A percentile compares a stretch with the other conserved stretches of the same genome.
Conservation (phyloP, 371 early-diverging fungal genomes). For the Apophysomyces ossiformis region DNA sequence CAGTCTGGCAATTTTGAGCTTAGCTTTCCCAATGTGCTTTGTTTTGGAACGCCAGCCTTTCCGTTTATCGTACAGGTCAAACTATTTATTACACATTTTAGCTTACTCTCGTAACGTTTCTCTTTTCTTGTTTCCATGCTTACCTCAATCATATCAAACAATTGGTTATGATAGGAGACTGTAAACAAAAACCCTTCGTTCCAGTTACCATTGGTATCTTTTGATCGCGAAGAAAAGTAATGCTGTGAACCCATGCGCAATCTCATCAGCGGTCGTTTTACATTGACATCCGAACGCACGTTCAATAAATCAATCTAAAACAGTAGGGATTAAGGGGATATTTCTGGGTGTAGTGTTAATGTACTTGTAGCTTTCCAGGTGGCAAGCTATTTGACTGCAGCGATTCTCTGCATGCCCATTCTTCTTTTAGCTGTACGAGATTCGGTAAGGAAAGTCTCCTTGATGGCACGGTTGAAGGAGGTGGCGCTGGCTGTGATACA, state of each 20-base stretch:
- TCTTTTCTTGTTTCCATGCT: neutral
- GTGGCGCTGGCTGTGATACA: conserved; percentile 11
- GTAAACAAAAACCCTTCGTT: conserved; percentile 76
- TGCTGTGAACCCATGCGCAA: conserved; percentile 42
- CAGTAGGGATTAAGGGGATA: neutral
- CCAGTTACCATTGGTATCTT: conserved; percentile 66
- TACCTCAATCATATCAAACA: conserved; percentile 73
- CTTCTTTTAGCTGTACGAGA: conserved; percentile 31
- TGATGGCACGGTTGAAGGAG: conserved; percentile 1
- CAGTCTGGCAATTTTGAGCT: conserved; percentile 42
- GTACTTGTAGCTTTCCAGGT: conserved; percentile 40
- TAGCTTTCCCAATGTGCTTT: conserved; percentile 50
- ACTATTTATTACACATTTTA: conserved; percentile 24
- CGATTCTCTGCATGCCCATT: conserved; percentile 30
- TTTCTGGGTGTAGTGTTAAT: neutral
- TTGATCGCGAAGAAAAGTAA: conserved; percentile 37
- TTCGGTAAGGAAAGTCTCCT: conserved; percentile 43
- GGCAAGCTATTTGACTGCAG: conserved; percentile 22
- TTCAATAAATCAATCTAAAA: conserved; percentile 45
- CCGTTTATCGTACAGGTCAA: conserved; percentile 49
- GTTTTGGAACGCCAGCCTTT: conserved; percentile 42
- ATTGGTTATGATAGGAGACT: conserved; percentile 76
- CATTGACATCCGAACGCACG: conserved; percentile 32
- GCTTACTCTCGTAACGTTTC: neutral
- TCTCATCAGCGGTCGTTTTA: conserved; percentile 39